phyloP scores from a whole-genome alignment of 2,329 filamentous ascomycete genomes.

The Stagonosporopsis cucurbitacearum region DNA sequence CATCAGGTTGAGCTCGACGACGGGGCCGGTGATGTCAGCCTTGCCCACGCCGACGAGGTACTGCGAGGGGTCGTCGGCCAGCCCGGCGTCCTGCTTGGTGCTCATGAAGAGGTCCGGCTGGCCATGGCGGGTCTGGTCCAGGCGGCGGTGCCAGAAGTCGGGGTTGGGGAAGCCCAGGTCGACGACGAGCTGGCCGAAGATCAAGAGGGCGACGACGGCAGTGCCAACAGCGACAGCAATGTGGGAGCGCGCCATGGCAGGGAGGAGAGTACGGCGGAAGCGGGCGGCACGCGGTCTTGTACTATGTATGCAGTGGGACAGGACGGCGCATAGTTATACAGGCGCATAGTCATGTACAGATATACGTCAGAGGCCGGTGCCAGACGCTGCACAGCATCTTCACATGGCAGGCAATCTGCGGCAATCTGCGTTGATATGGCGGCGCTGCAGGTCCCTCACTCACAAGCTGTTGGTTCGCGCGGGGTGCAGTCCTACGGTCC shows the following conservation, averaged over 20 bases:
- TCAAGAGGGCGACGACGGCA: slow-evolving; percentile 42
- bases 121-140: slow-evolving; percentile 30
- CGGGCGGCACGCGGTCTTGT: too few species aligned
- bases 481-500: too few species aligned
- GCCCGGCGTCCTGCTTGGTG: slow-evolving; percentile 37
- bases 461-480: not conserved
- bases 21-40: slow-evolving; percentile 77
- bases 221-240: slow-evolving; percentile 47
- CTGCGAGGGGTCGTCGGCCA: slow-evolving; percentile 50
- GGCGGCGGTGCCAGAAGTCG: slow-evolving; percentile 46
- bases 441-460: not conserved
- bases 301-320: too few species aligned
- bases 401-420: slow-evolving; percentile 2
- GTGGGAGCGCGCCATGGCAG: slow-evolving; percentile 50
- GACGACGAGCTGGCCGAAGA: slow-evolving; percentile 45
- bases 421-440: not conserved
- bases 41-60: slow-evolving; percentile 74
- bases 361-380: not conserved
- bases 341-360: too few species aligned
- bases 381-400: not conserved
- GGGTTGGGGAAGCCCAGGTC: slow-evolving; percentile 44
- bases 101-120: slow-evolving; percentile 36
- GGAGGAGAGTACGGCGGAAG: slow-evolving; percentile 28
- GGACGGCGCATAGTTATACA: too few species aligned
- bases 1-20: slow-evolving; percentile 89